Evolutionary conservation across 495 filamentous ascomycete species (phyloP).

Genomic region (Tuber microsphaerosporum): DNA sequence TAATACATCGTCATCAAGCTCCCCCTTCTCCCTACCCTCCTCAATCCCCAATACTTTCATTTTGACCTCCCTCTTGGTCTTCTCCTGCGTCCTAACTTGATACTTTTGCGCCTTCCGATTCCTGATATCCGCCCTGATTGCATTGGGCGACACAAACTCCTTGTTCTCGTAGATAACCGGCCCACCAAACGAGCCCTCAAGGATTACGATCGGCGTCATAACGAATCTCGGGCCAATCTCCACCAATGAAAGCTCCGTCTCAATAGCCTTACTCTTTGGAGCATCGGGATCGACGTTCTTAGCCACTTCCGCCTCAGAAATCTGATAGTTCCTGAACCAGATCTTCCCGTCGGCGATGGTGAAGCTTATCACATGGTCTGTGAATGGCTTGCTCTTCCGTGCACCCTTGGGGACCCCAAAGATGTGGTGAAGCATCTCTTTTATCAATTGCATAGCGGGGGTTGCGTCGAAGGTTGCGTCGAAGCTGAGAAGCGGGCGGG

Average conservation of each 20-base stretch:
- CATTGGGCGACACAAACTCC: conserved; percentile 94
- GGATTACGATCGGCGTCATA: conserved; percentile 88
- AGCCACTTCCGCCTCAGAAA: conserved; percentile 56
- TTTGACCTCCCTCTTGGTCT: conserved; percentile 64
- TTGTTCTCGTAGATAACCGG: conserved; percentile 98
- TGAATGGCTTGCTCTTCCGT: conserved; percentile 86
- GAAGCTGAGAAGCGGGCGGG: conserved; percentile 89
- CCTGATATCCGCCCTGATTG: conserved; percentile 73
- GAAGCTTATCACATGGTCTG: conserved; percentile 91
- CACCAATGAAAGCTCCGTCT: conserved; percentile 71
- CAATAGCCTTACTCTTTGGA: conserved; percentile 41
- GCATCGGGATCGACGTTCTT: conserved; percentile 43
- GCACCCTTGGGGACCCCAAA: conserved; percentile 87
- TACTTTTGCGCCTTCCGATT: conserved; percentile 67
- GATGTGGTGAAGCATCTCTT: conserved; percentile 82
- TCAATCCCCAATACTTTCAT: conserved; percentile 67
- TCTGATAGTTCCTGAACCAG: conserved; percentile 93
- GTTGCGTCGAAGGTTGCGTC: conserved; percentile 73
- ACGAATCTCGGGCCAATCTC: conserved; percentile 96
- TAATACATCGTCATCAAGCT: conserved; percentile 70
- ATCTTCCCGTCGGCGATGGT: conserved; percentile 90
- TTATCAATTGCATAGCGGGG: conserved; percentile 63
- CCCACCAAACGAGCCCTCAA: conserved; percentile 90
- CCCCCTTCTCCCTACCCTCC: conserved; percentile 59
- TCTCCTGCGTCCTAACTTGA: conserved; percentile 62